Evolutionary conservation across 345 rosid species (phyloP).

Genomic region (Erysimum cheiranthoides): DNA sequence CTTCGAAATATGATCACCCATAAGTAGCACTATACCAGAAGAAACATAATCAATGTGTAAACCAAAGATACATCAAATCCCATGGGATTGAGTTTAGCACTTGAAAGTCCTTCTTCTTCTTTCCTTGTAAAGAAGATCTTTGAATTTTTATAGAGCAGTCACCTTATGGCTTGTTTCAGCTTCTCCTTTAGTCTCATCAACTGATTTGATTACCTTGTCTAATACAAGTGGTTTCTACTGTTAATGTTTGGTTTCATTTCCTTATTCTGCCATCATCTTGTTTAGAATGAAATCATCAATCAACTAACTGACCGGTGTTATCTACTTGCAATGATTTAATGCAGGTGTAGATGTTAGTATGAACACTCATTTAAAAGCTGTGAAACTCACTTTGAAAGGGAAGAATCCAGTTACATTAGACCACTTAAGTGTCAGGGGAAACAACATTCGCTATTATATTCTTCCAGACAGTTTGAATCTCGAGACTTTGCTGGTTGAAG

Average conservation of each 20-base stretch:
- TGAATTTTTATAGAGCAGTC: not conserved
- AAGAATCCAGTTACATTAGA: conserved; percentile 90
- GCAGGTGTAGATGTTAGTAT: conserved; percentile 97
- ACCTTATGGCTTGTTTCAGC: not conserved
- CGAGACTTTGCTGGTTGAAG: conserved; percentile 95
- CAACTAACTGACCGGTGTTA: conserved; percentile 5
- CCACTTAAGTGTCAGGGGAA: conserved; percentile 95
- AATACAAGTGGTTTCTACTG: not conserved
- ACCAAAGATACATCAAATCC: not conserved
- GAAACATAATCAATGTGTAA: not conserved
- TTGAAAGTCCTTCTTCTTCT: not conserved
- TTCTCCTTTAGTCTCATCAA: conserved; percentile 14
- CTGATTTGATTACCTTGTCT: conserved; percentile 7
- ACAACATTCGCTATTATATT: conserved; percentile 94
- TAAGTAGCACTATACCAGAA: not conserved
- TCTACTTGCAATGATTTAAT: conserved; percentile 16
- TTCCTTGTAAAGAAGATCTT: not conserved
- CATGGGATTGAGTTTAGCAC: not conserved
- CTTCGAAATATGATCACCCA: not conserved
- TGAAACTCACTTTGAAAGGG: conserved; percentile 94
- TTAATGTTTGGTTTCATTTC: conserved; percentile 15
- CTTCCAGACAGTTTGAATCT: conserved; percentile 99
- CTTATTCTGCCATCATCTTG: not conserved
- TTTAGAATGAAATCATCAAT: not conserved
- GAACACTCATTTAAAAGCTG: conserved; percentile 97